phyloP scores from a whole-genome alignment of 2,329 filamentous ascomycete genomes.

The Zarea fungicola region DNA sequence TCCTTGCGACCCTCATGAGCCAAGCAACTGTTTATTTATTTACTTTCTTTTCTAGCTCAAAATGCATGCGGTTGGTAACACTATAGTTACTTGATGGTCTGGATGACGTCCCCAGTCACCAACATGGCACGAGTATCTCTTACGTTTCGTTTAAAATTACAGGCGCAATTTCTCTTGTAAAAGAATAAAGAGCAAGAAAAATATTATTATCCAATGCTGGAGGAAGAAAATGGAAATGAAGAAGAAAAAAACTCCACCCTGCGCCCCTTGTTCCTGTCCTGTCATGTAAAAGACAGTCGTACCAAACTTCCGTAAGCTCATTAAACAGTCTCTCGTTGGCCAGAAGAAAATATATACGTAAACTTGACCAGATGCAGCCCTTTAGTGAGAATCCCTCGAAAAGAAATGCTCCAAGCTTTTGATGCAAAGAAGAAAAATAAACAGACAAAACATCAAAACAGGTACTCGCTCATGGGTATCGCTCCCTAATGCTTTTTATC shows the following conservation, averaged over 20 bases:
- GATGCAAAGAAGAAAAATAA: neutral
- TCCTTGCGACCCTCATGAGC: too few species aligned
- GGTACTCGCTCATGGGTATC: constrained; percentile 3
- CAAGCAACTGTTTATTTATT: too few species aligned
- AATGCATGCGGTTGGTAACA: too few species aligned
- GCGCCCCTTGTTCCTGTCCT: neutral
- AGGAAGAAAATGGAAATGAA: neutral
- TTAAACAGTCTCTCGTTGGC: too few species aligned
- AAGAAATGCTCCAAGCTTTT: constrained; percentile 3
- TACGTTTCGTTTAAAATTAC: too few species aligned
- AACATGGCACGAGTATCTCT: too few species aligned
- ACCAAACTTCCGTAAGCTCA: neutral
- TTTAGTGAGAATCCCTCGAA: neutral
- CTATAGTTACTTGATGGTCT: too few species aligned
- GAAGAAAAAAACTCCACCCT: constrained; percentile 2
- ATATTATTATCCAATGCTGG: constrained; percentile 8
- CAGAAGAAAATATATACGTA: constrained; percentile 5
- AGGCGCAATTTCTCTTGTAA: neutral
- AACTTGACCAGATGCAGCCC: constrained; percentile 4
- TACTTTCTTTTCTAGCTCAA: too few species aligned
- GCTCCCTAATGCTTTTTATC: constrained; percentile 5
- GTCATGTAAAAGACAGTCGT: neutral
- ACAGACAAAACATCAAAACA: neutral
- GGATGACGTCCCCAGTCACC: neutral
- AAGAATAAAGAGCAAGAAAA: neutral